Evolutionary conservation across 176 grass and related monocot species (phyloP).

Genomic region (Phragmites australis): DNA sequence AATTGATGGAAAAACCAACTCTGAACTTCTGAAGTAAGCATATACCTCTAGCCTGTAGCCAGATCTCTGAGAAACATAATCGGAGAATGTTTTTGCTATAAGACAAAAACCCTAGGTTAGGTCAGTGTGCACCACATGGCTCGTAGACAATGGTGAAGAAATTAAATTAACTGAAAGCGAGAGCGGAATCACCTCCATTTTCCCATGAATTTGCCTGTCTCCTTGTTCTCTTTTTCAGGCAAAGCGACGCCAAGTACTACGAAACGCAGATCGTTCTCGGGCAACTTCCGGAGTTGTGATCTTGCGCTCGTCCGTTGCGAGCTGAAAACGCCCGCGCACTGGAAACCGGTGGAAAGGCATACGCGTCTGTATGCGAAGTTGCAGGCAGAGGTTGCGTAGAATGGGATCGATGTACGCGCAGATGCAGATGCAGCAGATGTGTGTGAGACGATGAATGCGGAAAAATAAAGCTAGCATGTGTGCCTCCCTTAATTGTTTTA

Average conservation of each 20-base stretch:
- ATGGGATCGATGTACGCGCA: background rate
- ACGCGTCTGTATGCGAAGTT: background rate
- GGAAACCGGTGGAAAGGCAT: background rate
- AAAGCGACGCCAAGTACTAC: slow-evolving; percentile 8
- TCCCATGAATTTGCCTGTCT: background rate
- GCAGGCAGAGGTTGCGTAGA: slow-evolving; percentile 28
- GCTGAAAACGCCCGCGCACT: slow-evolving; percentile 32
- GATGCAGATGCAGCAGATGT: background rate
- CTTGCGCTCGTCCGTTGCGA: slow-evolving; percentile 36
- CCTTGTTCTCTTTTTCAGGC: background rate
- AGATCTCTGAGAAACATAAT: too few relatives aligned
- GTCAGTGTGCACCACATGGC: too few relatives aligned
- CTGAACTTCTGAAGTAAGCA: too few relatives aligned
- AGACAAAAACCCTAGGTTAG: too few relatives aligned
- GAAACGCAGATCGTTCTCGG: slow-evolving; percentile 27
- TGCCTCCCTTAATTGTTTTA: too few relatives aligned
- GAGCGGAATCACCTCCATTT: slow-evolving; percentile 29
- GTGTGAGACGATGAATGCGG: background rate
- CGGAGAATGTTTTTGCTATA: too few relatives aligned
- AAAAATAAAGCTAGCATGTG: background rate
- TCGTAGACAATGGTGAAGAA: background rate
- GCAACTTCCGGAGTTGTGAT: background rate
- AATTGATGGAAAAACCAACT: background rate
- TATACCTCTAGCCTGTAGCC: too few relatives aligned
- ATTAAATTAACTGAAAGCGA: slow-evolving; percentile 18